Percentiles rank a stretch among this genome's conserved stretches.
Conservation (phyloP, 139 green algal species). For the Trebouxia sp. region DNA sequence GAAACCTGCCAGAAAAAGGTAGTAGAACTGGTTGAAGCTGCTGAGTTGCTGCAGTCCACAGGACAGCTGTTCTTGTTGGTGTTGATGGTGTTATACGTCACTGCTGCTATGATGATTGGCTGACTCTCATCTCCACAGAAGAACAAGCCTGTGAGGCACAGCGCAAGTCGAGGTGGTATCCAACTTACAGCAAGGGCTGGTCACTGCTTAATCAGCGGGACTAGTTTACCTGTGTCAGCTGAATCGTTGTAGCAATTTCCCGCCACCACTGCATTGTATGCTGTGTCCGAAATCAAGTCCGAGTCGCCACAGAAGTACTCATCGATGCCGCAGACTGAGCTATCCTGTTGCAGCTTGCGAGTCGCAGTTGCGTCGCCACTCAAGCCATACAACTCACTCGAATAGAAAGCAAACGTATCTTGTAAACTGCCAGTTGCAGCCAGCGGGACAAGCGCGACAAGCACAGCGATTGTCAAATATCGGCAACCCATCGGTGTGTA, state of each 20-base stretch:
- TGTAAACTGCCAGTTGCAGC: too few relatives aligned
- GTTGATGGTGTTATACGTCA: background rate
- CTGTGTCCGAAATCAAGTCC: constrained; percentile 7
- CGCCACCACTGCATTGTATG: constrained; percentile 11
- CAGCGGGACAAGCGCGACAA: too few relatives aligned
- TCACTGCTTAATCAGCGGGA: background rate
- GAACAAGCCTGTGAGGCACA: background rate
- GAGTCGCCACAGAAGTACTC: constrained; percentile 28
- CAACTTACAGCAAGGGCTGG: background rate
- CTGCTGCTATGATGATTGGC: background rate
- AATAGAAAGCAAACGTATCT: too few relatives aligned
- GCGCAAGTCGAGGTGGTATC: background rate
- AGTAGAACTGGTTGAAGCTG: background rate
- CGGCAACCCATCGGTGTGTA: too few relatives aligned
- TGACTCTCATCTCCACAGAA: background rate
- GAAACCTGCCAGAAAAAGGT: constrained; percentile 34
- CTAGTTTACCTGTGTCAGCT: background rate
- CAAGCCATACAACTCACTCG: background rate
- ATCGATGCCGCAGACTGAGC: constrained; percentile 3
- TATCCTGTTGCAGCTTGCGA: constrained; percentile 5
- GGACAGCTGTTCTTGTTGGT: background rate
- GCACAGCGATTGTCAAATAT: too few relatives aligned
- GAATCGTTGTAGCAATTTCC: constrained; percentile 5
- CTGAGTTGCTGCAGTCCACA: constrained; percentile 25
- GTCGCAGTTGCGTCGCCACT: background rate